Evolutionary conservation across 2,329 filamentous ascomycete species (phyloP).

Genomic region (Fusarium chaquense): DNA sequence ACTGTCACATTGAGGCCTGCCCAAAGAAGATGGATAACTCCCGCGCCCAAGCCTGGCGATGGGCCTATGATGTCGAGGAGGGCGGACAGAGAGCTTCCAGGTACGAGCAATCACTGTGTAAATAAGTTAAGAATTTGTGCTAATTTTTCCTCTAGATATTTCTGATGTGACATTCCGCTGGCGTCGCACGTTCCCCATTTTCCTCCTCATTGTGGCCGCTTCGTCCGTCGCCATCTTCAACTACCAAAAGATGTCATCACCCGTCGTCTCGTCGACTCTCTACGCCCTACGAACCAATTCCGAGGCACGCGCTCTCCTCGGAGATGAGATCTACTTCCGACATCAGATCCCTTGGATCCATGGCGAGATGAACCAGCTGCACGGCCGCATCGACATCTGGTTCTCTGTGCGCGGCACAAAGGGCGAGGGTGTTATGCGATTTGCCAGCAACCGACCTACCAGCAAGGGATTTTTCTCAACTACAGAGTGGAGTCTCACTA

Average conservation of each 20-base stretch:
- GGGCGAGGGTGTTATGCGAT: slow-evolving; percentile 78
- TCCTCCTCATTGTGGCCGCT: slow-evolving; percentile 76
- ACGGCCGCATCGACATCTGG: slow-evolving; percentile 86
- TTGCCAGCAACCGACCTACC: slow-evolving; percentile 77
- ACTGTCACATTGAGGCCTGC: slow-evolving; percentile 30
- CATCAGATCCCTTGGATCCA: slow-evolving; percentile 84
- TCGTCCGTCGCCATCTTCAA: slow-evolving; percentile 94
- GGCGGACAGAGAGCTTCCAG: slow-evolving; percentile 74
- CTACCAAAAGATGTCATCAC: slow-evolving; percentile 95
- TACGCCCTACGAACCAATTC: slow-evolving; percentile 89
- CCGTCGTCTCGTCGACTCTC: slow-evolving; percentile 86
- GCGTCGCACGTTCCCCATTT: slow-evolving; percentile 82
- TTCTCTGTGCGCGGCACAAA: slow-evolving; percentile 88
- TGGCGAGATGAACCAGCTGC: slow-evolving; percentile 92
- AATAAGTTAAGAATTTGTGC: background rate
- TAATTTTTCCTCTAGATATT: slow-evolving; percentile 52
- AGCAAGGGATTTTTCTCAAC: slow-evolving; percentile 81
- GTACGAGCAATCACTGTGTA: slow-evolving; percentile 52
- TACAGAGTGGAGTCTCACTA: slow-evolving; percentile 87
- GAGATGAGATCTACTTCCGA: slow-evolving; percentile 87
- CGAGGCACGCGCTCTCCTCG: slow-evolving; percentile 79
- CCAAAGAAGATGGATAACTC: slow-evolving; percentile 63
- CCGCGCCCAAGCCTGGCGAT: slow-evolving; percentile 69
- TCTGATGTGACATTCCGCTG: slow-evolving; percentile 67
- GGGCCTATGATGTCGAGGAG: slow-evolving; percentile 74